A percentile compares a stretch with the other conserved stretches of the same genome.
phyloP scores from a whole-genome alignment of 2,329 filamentous ascomycete genomes.

The Decorospora gaudefroyi region DNA sequence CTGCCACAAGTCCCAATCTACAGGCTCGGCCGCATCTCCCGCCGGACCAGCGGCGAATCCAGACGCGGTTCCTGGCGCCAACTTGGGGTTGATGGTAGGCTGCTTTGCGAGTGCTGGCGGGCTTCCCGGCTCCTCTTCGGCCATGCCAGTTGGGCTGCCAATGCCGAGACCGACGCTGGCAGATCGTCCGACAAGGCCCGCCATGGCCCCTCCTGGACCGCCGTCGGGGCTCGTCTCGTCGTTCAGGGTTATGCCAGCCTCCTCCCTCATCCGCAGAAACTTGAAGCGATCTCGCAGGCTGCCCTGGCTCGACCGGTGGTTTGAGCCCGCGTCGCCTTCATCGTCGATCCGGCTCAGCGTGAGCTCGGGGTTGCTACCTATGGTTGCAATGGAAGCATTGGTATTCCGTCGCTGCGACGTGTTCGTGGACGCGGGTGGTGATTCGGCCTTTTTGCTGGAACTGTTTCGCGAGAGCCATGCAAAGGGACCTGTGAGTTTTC shows the following conservation, averaged over 20 bases:
- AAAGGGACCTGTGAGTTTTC: constrained; percentile 73
- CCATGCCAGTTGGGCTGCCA: constrained; percentile 55
- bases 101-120: constrained; percentile 55
- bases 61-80: constrained; percentile 84
- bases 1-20: constrained; percentile 99
- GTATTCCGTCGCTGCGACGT: constrained; percentile 68
- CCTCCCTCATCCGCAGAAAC: constrained; percentile 52
- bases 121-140: constrained; percentile 48
- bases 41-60: constrained; percentile 78
- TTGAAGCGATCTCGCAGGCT: constrained; percentile 55
- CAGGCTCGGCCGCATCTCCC: constrained; percentile 68
- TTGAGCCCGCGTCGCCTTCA: constrained; percentile 38
- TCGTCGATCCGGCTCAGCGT: constrained; percentile 78
- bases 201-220: constrained; percentile 49
- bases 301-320: constrained; percentile 45
- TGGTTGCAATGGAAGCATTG: constrained; percentile 75
- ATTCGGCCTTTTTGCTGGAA: constrained; percentile 64
- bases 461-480: constrained; percentile 44
- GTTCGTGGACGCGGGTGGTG: constrained; percentile 60
- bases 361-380: constrained; percentile 80
- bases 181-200: constrained; percentile 50
- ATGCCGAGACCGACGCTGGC: constrained; percentile 52
- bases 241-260: constrained; percentile 47
- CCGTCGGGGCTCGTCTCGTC: constrained; percentile 54
- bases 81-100: constrained; percentile 66